These are phyloP conservation scores for Komagataella ulmi DNA, from an alignment of 805 yeast genomes.

Conservation along the genomic window DNA sequence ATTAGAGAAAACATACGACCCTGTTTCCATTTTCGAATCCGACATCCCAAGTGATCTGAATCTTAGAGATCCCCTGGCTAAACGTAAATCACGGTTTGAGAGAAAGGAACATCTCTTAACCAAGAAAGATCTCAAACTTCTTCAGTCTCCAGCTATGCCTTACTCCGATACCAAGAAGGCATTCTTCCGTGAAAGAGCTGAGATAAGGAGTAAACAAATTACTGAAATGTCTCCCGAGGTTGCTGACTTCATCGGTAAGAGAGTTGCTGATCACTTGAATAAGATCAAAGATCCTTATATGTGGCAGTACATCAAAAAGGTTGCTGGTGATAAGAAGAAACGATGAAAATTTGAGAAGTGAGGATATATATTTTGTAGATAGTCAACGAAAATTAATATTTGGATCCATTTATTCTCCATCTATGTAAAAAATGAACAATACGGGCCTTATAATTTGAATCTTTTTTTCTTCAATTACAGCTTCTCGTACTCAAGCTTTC, in stretches of 20 bases:
- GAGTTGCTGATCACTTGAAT: conserved; percentile 22
- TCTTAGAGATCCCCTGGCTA: conserved; percentile 61
- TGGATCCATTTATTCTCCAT: background rate
- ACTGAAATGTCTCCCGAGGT: conserved; percentile 25
- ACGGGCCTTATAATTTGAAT: background rate
- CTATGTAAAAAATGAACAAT: background rate
- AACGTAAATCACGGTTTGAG: conserved; percentile 26
- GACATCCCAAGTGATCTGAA: conserved; percentile 57
- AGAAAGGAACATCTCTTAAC: conserved; percentile 42
- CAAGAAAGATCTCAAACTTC: conserved; percentile 45
- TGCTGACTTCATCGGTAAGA: conserved; percentile 29
- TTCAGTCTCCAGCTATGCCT: conserved; percentile 71
- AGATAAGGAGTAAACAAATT: conserved; percentile 28
- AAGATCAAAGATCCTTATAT: conserved; percentile 16
- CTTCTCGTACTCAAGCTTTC: conserved; percentile 90
- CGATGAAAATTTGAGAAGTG: conserved; percentile 4
- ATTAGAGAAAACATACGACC: conserved; percentile 62
- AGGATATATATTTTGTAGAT: background rate
- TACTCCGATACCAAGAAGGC: conserved; percentile 48
- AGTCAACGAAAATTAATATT: background rate
- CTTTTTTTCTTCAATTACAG: conserved; percentile 25
- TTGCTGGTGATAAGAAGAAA: conserved; percentile 7
- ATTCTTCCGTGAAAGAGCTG: conserved; percentile 38
- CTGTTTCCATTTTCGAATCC: conserved; percentile 48
- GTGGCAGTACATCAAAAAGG: conserved; percentile 13